Evolutionary conservation across 2,329 filamentous ascomycete species (phyloP).

Genomic region (Xylariaceae sp.): DNA sequence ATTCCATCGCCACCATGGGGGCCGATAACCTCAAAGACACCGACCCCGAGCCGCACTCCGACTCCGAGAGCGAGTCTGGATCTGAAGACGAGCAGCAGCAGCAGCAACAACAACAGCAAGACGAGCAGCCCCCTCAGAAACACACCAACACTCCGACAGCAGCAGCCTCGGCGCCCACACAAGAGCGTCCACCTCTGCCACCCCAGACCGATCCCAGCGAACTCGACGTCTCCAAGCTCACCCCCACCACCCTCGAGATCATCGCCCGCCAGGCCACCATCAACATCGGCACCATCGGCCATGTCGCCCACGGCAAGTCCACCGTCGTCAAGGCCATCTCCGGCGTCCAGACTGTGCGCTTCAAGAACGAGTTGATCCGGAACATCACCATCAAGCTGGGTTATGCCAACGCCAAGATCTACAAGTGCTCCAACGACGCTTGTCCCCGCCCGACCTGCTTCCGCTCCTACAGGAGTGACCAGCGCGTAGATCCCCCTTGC

Average conservation of each 20-base stretch:
- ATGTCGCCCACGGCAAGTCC: constrained; percentile 98
- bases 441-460: constrained; percentile 95
- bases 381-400: constrained; percentile 99
- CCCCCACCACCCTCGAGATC: constrained; percentile 89
- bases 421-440: constrained; percentile 90
- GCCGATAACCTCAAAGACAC: constrained; percentile 16
- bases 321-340: constrained; percentile 99
- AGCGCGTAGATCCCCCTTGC: constrained; percentile 94
- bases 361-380: constrained; percentile 99
- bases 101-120: too few relatives aligned
- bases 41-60: constrained; percentile 15
- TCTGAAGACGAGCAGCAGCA: constrained; percentile 16
- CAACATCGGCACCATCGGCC: constrained; percentile 97
- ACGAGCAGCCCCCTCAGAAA: constrained; percentile 9
- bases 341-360: constrained; percentile 95
- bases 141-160: constrained; percentile 4
- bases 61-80: constrained; percentile 18
- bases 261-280: constrained; percentile 97
- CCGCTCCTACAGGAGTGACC: constrained; percentile 96
- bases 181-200: constrained; percentile 42
- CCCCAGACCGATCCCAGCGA: constrained; percentile 91
- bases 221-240: constrained; percentile 76
- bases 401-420: constrained; percentile 99
- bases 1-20: constrained; percentile 12
- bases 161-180: constrained; percentile 6